phyloP scores from a whole-genome alignment of 441 rosid species.

The Aleurites moluccanus region DNA sequence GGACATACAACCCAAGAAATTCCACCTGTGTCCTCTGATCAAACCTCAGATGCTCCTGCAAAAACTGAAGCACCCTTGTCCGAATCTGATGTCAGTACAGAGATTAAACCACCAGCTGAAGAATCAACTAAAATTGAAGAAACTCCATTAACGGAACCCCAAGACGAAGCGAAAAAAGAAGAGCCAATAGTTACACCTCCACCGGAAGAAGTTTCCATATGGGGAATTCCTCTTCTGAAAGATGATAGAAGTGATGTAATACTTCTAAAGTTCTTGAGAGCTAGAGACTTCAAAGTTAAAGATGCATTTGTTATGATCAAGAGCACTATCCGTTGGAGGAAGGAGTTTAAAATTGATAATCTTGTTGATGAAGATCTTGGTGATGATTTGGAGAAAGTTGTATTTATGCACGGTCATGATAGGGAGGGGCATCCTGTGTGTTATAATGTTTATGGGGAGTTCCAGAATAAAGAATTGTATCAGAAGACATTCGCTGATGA shows the following conservation, averaged over 20 bases:
- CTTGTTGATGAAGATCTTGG: conserved; percentile 73
- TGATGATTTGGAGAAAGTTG: conserved; percentile 69
- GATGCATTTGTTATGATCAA: conserved; percentile 74
- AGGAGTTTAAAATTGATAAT: conserved; percentile 64
- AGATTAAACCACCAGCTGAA: conserved; percentile 21
- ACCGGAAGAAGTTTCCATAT: conserved; percentile 45
- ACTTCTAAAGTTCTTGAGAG: conserved; percentile 72
- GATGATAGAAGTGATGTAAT: conserved; percentile 79
- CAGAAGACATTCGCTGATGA: conserved; percentile 64
- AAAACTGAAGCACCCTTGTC: conserved; percentile 16
- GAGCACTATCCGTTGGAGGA: conserved; percentile 74
- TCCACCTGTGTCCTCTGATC: neutral
- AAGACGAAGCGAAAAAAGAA: conserved; percentile 12
- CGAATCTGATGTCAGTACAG: conserved; percentile 32
- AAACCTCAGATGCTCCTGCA: neutral
- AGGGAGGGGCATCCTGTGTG: conserved; percentile 84
- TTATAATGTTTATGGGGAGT: conserved; percentile 91
- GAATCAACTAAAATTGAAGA: conserved; percentile 25
- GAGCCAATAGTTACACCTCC: conserved; percentile 15
- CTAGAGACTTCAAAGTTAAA: conserved; percentile 76
- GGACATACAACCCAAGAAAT: neutral
- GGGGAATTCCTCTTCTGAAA: conserved; percentile 75
- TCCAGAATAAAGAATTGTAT: conserved; percentile 72
- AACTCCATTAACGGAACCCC: conserved; percentile 20
- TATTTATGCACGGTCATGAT: conserved; percentile 83